phyloP scores from a whole-genome alignment of 164 flowering plant genomes.

The Hamamelis virginiana region DNA sequence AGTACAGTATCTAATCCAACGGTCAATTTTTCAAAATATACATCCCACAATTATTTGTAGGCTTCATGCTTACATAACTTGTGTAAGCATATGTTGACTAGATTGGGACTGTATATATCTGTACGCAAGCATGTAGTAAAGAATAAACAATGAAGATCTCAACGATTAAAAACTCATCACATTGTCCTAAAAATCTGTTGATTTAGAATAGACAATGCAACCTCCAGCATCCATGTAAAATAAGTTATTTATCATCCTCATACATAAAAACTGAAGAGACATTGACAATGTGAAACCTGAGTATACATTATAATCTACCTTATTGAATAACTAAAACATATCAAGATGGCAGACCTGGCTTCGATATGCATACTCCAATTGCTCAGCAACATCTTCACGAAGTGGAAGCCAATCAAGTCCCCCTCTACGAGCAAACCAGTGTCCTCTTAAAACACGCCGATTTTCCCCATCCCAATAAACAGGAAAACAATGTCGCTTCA shows the following conservation, averaged over 20 bases:
- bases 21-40: no score
- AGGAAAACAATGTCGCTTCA: slow-evolving; percentile 83
- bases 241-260: not conserved
- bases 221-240: not conserved
- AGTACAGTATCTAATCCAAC: no score
- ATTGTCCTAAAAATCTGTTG: not conserved
- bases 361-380: slow-evolving; percentile 84
- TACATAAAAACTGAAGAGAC: not conserved
- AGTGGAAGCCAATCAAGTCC: slow-evolving; percentile 96
- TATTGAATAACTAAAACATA: not conserved
- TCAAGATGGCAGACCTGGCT: slow-evolving; percentile 50
- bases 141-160: not conserved
- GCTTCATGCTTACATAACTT: no score
- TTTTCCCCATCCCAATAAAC: slow-evolving; percentile 97
- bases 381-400: slow-evolving; percentile 94
- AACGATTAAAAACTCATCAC: not conserved
- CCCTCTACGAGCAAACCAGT: slow-evolving; percentile 95
- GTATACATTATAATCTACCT: not conserved
- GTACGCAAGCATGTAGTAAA: no score
- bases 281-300: not conserved
- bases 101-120: no score
- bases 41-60: no score
- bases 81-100: no score
- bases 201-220: not conserved
- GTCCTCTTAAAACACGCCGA: slow-evolving; percentile 92